Base-by-base conservation (phyloP, 306 rosid genomes). In the Ammopiptanthus mongolicus region DNA sequence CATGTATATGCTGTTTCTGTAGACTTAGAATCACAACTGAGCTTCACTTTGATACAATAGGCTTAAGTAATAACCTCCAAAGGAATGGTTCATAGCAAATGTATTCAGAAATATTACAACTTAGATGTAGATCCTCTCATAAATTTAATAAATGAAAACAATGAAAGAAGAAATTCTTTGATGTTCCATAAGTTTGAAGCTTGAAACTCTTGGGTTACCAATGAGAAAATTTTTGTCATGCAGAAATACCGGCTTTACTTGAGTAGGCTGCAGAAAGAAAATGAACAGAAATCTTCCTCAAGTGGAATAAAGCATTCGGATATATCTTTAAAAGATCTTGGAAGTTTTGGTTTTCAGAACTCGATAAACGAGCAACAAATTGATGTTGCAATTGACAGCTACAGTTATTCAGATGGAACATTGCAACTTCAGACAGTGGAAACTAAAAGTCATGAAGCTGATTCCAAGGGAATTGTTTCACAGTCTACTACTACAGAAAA, bases 161-260 rank as follows among this genome's bases (percentile, higher is more conserved):
- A 25, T 18, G 52, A 14, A 42, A 34, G 17, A 57, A 47, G 36
- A 14, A 15, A 37, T 50, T 47, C 5, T 64, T 23, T 55, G 31
- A 55, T 21, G 73, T 15, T 72, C 68, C 62, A 7, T 80, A 55
- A 14, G 57, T 52, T 44, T 73, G 34, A 39, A 39, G 67, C 58
- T 65, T 75, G 68, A 72, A 23, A 74, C 33, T 63, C 17, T 18
- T 75, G 41, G 29, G 48, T 72, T 68, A 84, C 81, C 64, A 55
- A 53, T 52, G 76, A 83, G 51, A 72, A 76, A 7, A 0, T 8
- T 73, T 67, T 50, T 37, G 14, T 60, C 74, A 1, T 78, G 81
- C 96, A 96, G 99, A 96, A 96, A 80, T 96, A 92, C 71, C 93
- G 98, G 77, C 98, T 96, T 72, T 96, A 96, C 86, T 77, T 92